Evolutionary conservation across 768 basidiomycete genomes (phyloP).

Genomic region (Leucogyrophana mollusca): DNA sequence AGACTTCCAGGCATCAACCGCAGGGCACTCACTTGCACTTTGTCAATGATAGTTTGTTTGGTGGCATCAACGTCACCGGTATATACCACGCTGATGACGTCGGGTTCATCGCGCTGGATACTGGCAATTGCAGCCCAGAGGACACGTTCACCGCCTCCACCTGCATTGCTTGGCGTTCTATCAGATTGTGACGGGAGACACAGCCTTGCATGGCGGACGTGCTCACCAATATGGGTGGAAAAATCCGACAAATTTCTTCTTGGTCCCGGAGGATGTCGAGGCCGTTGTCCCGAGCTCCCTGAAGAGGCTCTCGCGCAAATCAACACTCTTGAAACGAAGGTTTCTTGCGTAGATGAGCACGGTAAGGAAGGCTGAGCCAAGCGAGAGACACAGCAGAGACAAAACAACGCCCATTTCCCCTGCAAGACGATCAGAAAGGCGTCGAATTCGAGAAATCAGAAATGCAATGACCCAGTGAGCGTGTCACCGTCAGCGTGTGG

Average conservation of each 20-base stretch:
- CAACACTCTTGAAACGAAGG: no score
- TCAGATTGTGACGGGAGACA: slow-evolving; percentile 25
- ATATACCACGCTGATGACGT: slow-evolving; percentile 78
- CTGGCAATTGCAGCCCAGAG: slow-evolving; percentile 87
- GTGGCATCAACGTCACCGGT: slow-evolving; percentile 82
- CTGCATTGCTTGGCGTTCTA: slow-evolving; percentile 74
- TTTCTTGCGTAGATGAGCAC: slow-evolving; percentile 21
- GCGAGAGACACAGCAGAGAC: slow-evolving; percentile 12
- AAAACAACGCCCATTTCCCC: slow-evolving; percentile 11
- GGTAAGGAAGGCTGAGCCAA: slow-evolving; percentile 8
- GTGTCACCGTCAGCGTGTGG: no score
- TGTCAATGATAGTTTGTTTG: slow-evolving; percentile 76
- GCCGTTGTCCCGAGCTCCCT: slow-evolving; percentile 10
- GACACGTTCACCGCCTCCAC: slow-evolving; percentile 95
- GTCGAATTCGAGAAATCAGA: no score
- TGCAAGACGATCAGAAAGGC: not conserved
- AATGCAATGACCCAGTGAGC: no score
- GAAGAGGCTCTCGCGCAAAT: slow-evolving; percentile 18
- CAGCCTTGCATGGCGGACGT: not conserved
- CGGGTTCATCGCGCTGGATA: slow-evolving; percentile 64
- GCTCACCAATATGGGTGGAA: slow-evolving; percentile 96
- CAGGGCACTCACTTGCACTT: slow-evolving; percentile 62
- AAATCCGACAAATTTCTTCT: slow-evolving; percentile 63
- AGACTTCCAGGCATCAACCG: not conserved
- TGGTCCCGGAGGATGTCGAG: not conserved